These are phyloP conservation scores for Pyrenopolyporus hunteri DNA, from an alignment of 495 filamentous ascomycete species.

Conservation along the genomic window DNA sequence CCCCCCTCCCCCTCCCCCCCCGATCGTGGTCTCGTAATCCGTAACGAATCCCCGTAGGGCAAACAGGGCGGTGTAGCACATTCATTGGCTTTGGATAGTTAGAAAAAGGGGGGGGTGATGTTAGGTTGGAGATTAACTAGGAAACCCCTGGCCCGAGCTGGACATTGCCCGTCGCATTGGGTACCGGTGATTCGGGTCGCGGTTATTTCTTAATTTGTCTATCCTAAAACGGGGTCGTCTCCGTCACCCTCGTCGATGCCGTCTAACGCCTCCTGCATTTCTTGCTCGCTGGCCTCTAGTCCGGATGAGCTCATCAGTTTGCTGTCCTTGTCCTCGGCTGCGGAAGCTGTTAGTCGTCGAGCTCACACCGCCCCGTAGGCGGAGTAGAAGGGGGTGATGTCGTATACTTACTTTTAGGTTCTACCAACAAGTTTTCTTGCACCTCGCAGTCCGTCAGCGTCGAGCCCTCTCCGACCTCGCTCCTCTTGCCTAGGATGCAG, in stretches of 20 bases:
- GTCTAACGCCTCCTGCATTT: slow-evolving; percentile 51
- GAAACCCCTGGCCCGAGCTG: slow-evolving; percentile 8
- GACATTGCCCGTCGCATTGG: slow-evolving; percentile 13
- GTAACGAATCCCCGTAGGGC: background rate
- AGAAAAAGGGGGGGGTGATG: background rate
- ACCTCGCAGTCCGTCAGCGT: slow-evolving; percentile 86
- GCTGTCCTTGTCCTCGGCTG: slow-evolving; percentile 80
- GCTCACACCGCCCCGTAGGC: slow-evolving; percentile 25
- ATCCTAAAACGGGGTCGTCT: slow-evolving; percentile 20
- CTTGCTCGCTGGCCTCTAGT: slow-evolving; percentile 65
- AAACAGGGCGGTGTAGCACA: slow-evolving; percentile 18
- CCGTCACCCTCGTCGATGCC: slow-evolving; percentile 41
- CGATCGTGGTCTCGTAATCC: background rate
- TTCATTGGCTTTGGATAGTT: background rate
- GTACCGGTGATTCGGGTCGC: slow-evolving; percentile 17
- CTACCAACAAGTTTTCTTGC: slow-evolving; percentile 82
- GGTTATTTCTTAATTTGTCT: slow-evolving; percentile 23
- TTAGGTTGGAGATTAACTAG: slow-evolving; percentile 6
- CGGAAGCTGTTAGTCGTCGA: slow-evolving; percentile 17
- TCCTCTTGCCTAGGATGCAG: slow-evolving; percentile 78
- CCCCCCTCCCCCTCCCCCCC: too few relatives aligned
- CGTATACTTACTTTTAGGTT: slow-evolving; percentile 69
- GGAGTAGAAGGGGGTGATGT: background rate
- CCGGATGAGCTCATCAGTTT: slow-evolving; percentile 86
- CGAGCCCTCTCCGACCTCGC: slow-evolving; percentile 75